A percentile compares a stretch with the other conserved stretches of the same genome.
Conservation (phyloP, 1,139 yeast species). For the Kurtzmaniella quercitrusa region DNA sequence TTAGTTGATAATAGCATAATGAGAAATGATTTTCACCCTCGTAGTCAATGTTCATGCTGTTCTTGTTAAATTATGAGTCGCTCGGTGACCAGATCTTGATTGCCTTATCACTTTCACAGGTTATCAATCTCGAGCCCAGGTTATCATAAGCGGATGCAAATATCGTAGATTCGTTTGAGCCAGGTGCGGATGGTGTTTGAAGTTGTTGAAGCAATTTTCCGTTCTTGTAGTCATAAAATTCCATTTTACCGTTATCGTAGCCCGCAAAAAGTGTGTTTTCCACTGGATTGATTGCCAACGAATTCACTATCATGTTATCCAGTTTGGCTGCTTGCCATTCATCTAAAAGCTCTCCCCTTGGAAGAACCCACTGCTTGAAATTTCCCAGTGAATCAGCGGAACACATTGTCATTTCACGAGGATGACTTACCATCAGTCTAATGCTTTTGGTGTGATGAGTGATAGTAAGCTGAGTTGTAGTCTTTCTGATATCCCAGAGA, state of each 20-base stretch:
- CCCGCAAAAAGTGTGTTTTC: conserved; percentile 78
- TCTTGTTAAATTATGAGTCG: not conserved
- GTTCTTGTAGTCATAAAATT: conserved; percentile 71
- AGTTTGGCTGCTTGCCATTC: conserved; percentile 28
- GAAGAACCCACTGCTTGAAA: conserved; percentile 79
- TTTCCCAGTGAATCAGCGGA: conserved; percentile 80
- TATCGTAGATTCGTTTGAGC: conserved; percentile 63
- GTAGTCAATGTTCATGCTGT: not conserved
- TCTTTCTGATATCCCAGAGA: conserved; percentile 70
- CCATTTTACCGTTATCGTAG: conserved; percentile 76
- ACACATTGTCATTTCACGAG: conserved; percentile 64
- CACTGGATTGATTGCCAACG: conserved; percentile 57
- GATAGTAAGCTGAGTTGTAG: conserved; percentile 45
- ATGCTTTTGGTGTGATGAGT: conserved; percentile 87
- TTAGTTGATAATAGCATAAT: not conserved
- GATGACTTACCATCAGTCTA: conserved; percentile 68
- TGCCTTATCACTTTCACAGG: conserved; percentile 89
- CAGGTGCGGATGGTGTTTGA: conserved; percentile 59
- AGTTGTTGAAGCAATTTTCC: conserved; percentile 61
- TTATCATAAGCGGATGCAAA: conserved; percentile 72
- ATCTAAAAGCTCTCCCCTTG: conserved; percentile 63
- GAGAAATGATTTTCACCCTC: not conserved
- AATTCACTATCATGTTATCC: conserved; percentile 56
- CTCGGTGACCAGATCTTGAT: conserved; percentile 67
- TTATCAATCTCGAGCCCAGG: conserved; percentile 75